Base-by-base conservation (phyloP, 139 green algal genomes). In the Chlamydomonas sphaeroides region DNA sequence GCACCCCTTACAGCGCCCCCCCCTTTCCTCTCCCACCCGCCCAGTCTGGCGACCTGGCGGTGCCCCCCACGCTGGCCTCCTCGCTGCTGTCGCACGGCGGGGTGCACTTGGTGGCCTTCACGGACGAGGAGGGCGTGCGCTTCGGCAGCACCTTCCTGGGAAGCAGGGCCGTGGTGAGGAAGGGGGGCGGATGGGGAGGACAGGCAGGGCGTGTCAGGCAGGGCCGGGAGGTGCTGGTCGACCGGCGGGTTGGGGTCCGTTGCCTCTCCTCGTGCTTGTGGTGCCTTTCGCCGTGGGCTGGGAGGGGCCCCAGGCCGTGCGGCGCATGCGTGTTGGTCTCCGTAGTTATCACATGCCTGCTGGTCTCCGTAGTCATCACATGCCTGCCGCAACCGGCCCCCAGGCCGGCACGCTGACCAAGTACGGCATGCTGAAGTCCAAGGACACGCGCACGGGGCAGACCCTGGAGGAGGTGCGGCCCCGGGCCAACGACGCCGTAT, bases 121-220 rank as follows among this genome's bases (percentile, higher is more conserved):
- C 82, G 36, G 96, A 99, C 72, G 96, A 99, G 84, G 96, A 99
- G 83, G 96, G 96, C 21, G 80, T 98, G 28, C 86, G 96, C 49
- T 98, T 98, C 79, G 86, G 93, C 69, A 97, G 92, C 61, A 99
- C 96, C 1, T 98, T 98, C 81, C 88, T 99, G 48, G 96, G 96
- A 69, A 95, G 90, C 88, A 78, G 91, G 1, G 95, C 93, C 5
- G 48, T 98, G 61, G 86, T 90, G 77, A 81, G 57, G 10, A 70
- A 38, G 65, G 35, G 35, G 33, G n/a, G n/a, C n/a, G n/a, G n/a
- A n/a, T n/a, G n/a, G n/a, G n/a, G n/a, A n/a, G n/a, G n/a, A n/a
- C n/a, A n/a, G n/a, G n/a, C n/a, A n/a, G n/a, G n/a, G n/a, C n/a
- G n/a, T n/a, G n/a, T n/a, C n/a, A n/a, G n/a, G n/a, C n/a, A n/a